Evolutionary conservation across 345 rosid genomes (phyloP).

Genomic region (Melaleuca alternifolia): DNA sequence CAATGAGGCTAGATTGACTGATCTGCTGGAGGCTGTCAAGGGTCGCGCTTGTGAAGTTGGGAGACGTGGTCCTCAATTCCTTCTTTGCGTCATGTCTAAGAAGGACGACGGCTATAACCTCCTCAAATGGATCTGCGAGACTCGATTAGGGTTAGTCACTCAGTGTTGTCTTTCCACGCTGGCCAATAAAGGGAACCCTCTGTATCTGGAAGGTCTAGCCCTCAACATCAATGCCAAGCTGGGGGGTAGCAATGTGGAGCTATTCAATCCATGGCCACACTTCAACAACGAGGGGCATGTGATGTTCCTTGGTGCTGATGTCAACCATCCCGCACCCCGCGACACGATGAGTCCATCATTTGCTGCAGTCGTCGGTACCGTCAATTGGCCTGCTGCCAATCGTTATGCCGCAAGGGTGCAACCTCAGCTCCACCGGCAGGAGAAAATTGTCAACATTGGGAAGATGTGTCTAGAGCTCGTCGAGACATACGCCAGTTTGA

Average conservation of each 20-base stretch:
- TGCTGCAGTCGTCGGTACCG: constrained; percentile 76
- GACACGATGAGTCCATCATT: constrained; percentile 68
- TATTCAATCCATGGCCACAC: constrained; percentile 34
- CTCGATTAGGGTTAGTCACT: constrained; percentile 66
- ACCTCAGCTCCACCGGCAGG: constrained; percentile 52
- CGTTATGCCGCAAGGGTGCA: constrained; percentile 68
- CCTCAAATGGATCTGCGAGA: constrained; percentile 86
- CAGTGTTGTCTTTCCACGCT: constrained; percentile 55
- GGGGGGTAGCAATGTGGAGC: constrained; percentile 87
- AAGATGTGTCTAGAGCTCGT: constrained; percentile 67
- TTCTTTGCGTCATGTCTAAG: constrained; percentile 66
- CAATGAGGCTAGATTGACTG: constrained; percentile 19
- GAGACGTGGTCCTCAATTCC: constrained; percentile 36
- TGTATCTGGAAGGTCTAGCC: constrained; percentile 65
- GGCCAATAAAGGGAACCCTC: constrained; percentile 42
- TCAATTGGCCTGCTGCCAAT: constrained; percentile 86
- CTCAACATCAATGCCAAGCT: constrained; percentile 90
- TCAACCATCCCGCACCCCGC: constrained; percentile 66
- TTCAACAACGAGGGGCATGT: constrained; percentile 35
- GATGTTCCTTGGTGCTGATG: constrained; percentile 92
- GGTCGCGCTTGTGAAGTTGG: constrained; percentile 9
- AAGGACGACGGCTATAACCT: constrained; percentile 51
- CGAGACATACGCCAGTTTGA: constrained; percentile 26
- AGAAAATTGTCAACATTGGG: constrained; percentile 56
- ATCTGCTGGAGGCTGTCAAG: constrained; percentile 25